Conservation (phyloP, 306 rosid genomes). For the Quercus berberidifolia region DNA sequence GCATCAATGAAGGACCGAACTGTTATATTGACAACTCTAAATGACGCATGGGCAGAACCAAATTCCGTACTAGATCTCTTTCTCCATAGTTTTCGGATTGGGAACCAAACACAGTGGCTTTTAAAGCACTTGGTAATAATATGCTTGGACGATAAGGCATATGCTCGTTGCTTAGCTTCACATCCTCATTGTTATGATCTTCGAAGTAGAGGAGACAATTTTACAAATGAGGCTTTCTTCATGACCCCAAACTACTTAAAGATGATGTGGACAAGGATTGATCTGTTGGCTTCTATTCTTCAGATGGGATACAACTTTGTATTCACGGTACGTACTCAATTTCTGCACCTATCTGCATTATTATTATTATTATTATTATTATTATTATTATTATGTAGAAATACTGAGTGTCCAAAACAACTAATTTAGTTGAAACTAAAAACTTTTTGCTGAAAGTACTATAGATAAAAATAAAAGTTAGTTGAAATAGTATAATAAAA, state of each 20-base stretch:
- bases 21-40: slow-evolving; percentile 67
- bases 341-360: neutral
- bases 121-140: slow-evolving; percentile 63
- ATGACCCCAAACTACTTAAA: slow-evolving; percentile 57
- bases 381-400: too few relatives aligned
- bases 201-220: slow-evolving; percentile 46
- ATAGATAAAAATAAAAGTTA: too few relatives aligned
- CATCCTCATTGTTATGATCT: slow-evolving; percentile 68
- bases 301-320: slow-evolving; percentile 69
- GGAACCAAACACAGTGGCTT: slow-evolving; percentile 52
- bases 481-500: fast-evolving
- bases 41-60: slow-evolving; percentile 89
- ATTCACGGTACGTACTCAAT: slow-evolving; percentile 53
- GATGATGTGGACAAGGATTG: slow-evolving; percentile 90
- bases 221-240: slow-evolving; percentile 57
- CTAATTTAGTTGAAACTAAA: fast-evolving
- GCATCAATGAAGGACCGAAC: slow-evolving; percentile 66
- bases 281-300: slow-evolving; percentile 59
- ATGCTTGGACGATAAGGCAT: slow-evolving; percentile 68
- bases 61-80: slow-evolving; percentile 72
- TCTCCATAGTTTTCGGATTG: slow-evolving; percentile 60
- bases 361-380: neutral
- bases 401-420: fast-evolving
- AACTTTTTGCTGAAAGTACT: too few relatives aligned
- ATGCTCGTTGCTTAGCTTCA: slow-evolving; percentile 49